Conservation (phyloP, 306 rosid species). For the Cicer arietinum region DNA sequence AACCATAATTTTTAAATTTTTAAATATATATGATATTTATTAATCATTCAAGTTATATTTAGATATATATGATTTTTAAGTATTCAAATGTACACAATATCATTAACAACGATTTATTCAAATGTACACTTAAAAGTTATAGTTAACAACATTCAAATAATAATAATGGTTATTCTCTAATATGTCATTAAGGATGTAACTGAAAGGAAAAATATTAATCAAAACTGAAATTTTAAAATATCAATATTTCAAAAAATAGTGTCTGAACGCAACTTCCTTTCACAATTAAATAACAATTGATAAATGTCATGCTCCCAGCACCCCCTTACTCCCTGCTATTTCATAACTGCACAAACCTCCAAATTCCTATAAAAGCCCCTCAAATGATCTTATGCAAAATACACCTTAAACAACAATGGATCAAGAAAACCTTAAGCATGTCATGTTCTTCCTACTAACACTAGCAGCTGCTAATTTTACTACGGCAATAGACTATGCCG, state of each 20-base stretch:
- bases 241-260: not conserved
- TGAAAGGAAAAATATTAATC: no score
- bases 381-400: not conserved
- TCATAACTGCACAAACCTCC: not conserved
- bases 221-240: no score
- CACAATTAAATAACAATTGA: not conserved
- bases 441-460: constrained; percentile 37
- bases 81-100: no score
- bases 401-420: constrained; percentile 38
- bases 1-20: no score
- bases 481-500: constrained; percentile 36
- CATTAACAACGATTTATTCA: no score
- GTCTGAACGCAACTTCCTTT: not conserved
- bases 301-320: constrained; percentile 17
- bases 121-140: no score
- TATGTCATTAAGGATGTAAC: no score
- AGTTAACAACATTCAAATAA: no score
- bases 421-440: constrained; percentile 16
- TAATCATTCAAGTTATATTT: no score
- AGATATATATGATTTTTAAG: no score
- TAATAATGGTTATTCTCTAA: no score
- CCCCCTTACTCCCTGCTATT: constrained; percentile 26
- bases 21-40: no score
- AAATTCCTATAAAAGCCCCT: constrained; percentile 7
- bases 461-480: constrained; percentile 27